phyloP scores from a whole-genome alignment of 2,329 filamentous ascomycete genomes.

The Epichloe sibirici region DNA sequence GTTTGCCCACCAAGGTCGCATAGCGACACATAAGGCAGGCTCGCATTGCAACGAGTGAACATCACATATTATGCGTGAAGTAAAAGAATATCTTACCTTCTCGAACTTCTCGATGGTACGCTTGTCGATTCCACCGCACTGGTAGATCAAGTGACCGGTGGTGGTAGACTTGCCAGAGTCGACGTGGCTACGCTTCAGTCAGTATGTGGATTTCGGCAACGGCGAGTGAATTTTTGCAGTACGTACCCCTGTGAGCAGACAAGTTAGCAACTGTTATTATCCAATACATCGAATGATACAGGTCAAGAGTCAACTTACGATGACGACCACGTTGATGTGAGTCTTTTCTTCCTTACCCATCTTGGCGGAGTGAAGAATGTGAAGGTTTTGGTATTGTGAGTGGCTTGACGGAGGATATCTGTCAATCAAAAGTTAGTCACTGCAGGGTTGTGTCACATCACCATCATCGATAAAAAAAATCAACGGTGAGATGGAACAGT shows the following conservation, averaged over 20 bases:
- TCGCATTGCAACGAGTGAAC: constrained; percentile 1
- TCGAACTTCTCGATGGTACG: constrained; percentile 99
- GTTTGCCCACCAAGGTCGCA: background rate
- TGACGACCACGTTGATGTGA: constrained; percentile 97
- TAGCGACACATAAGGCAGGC: background rate
- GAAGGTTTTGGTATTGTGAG: constrained; percentile 6
- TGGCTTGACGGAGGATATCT: constrained; percentile 4
- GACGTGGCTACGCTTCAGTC: constrained; percentile 58
- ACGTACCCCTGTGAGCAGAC: constrained; percentile 16
- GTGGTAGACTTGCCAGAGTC: constrained; percentile 99
- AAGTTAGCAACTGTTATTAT: constrained; percentile 9
- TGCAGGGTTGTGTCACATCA: background rate
- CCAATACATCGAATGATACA: background rate
- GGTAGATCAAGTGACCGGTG: constrained; percentile 96
- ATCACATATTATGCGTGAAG: background rate
- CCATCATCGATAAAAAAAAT: constrained; percentile 2
- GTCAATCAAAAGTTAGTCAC: background rate
- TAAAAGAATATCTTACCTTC: constrained; percentile 58
- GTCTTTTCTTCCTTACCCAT: constrained; percentile 79
- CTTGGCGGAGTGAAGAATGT: constrained; percentile 2
- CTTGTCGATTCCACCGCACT: constrained; percentile 99
- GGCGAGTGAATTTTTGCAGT: background rate
- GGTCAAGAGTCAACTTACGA: constrained; percentile 37
- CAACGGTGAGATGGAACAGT: background rate
- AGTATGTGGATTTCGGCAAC: constrained; percentile 19